Percentiles rank a stretch among this genome's conserved stretches.
phyloP scores from a whole-genome alignment of 2,329 filamentous ascomycete species.

The Fusarium sp. region DNA sequence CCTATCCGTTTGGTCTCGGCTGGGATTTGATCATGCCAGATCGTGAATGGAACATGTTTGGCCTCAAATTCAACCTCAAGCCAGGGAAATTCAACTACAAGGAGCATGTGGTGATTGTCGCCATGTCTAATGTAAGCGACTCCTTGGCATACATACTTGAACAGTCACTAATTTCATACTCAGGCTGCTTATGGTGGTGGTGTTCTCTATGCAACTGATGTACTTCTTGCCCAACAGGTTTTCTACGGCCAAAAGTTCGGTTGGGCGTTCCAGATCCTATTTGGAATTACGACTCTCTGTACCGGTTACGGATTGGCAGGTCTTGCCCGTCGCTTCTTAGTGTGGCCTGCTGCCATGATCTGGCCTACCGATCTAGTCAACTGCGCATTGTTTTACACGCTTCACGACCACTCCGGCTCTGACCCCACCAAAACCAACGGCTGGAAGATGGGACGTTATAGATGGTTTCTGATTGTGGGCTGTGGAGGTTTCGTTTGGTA shows the following conservation, averaged over 20 bases:
- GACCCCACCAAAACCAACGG: conserved; percentile 65
- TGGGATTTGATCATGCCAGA: conserved; percentile 68
- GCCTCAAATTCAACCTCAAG: conserved; percentile 66
- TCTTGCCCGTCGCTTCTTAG: conserved; percentile 63
- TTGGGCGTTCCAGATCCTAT: conserved; percentile 64
- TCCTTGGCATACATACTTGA: background rate
- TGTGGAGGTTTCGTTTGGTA: conserved; percentile 65
- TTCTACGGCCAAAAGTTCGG: conserved; percentile 68
- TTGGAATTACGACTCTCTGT: conserved; percentile 65
- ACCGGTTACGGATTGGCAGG: conserved; percentile 69
- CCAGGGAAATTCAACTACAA: conserved; percentile 71
- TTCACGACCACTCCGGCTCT: conserved; percentile 58
- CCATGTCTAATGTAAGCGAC: conserved; percentile 70
- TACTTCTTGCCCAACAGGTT: conserved; percentile 61
- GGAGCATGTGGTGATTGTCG: conserved; percentile 70
- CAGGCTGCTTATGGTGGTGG: conserved; percentile 68
- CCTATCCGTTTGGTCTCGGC: conserved; percentile 67
- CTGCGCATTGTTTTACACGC: conserved; percentile 62
- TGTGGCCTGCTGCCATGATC: conserved; percentile 67
- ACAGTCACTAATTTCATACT: conserved; percentile 32
- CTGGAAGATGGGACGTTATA: conserved; percentile 73
- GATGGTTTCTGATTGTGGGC: conserved; percentile 70
- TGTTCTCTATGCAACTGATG: conserved; percentile 66
- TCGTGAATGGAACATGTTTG: conserved; percentile 61
- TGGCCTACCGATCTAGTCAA: conserved; percentile 68